Evolutionary conservation across 73 alveolate genomes (phyloP).

Genomic region (Tetrahymena malaccensis): DNA sequence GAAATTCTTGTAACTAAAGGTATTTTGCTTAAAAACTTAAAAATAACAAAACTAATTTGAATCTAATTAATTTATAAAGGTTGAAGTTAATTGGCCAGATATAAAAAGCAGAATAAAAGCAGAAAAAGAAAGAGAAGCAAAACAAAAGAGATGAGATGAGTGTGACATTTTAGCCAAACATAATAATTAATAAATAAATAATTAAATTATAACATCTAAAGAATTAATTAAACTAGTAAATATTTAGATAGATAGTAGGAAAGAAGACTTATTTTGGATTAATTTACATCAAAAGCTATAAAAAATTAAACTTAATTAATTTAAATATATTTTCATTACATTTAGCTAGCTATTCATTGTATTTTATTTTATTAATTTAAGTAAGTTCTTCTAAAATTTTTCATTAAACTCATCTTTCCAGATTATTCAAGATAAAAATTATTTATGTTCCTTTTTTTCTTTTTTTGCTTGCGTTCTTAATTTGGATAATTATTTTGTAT

Average conservation of each 20-base stretch:
- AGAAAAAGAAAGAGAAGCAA: constrained; percentile 83
- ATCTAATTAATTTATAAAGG: neutral
- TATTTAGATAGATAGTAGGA: neutral
- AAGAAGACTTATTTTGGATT: neutral
- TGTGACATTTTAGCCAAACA: neutral
- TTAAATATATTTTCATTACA: neutral
- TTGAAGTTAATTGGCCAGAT: constrained; percentile 79
- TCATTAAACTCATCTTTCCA: too few species aligned
- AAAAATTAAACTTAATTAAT: neutral
- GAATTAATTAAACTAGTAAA: too few species aligned
- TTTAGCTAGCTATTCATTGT: neutral
- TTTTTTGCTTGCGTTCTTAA: too few species aligned
- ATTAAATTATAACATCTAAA: neutral
- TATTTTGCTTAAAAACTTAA: neutral
- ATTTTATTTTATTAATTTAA: too few species aligned
- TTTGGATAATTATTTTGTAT: too few species aligned
- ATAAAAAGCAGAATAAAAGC: constrained; percentile 80
- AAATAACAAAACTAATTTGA: neutral
- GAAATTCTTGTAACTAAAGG: constrained; percentile 67
- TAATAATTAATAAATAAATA: too few species aligned
- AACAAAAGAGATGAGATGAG: neutral
- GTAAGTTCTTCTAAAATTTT: neutral
- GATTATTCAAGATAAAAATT: too few species aligned
- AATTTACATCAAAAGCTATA: neutral
- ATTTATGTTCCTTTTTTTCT: too few species aligned